Evolutionary conservation across 768 basidiomycete genomes (phyloP).

Genomic region (Trametopsis cervina): DNA sequence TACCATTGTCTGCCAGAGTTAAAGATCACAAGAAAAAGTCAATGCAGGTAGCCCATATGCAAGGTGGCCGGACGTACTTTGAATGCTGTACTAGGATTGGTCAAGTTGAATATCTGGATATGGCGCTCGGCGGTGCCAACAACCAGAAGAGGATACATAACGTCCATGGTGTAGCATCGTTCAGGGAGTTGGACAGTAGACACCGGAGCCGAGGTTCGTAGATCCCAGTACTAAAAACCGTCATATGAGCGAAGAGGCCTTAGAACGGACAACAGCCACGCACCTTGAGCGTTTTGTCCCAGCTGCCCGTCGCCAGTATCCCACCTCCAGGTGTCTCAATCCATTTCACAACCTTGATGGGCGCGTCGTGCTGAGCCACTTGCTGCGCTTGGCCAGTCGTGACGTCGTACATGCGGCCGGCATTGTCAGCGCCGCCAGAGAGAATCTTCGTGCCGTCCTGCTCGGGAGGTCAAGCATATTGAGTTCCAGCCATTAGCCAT

Average conservation of each 20-base stretch:
- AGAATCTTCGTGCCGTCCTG: conserved; percentile 89
- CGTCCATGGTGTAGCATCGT: conserved; percentile 83
- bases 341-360: conserved; percentile 78
- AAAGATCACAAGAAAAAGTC: not conserved
- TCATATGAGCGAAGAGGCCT: not conserved
- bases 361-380: conserved; percentile 87
- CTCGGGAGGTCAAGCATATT: conserved; percentile 2
- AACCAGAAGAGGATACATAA: conserved; percentile 77
- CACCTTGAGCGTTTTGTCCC: conserved; percentile 97
- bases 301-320: conserved; percentile 87
- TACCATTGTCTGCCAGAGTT: conserved; percentile 49
- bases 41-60: not conserved
- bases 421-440: conserved; percentile 93
- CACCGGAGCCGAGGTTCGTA: conserved; percentile 68
- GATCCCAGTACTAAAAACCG: conserved; percentile 79
- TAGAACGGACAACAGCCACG: conserved; percentile 12
- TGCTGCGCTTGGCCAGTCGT: conserved; percentile 74
- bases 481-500: not conserved
- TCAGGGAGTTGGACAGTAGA: conserved; percentile 82
- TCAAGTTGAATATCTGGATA: conserved; percentile 83
- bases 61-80: conserved; percentile 39
- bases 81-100: conserved; percentile 71
- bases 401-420: conserved; percentile 89
- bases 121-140: conserved; percentile 92
- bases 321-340: conserved; percentile 68